Base-by-base conservation (phyloP, 352 stramenopile species). In the Globisporangium perplexum region DNA sequence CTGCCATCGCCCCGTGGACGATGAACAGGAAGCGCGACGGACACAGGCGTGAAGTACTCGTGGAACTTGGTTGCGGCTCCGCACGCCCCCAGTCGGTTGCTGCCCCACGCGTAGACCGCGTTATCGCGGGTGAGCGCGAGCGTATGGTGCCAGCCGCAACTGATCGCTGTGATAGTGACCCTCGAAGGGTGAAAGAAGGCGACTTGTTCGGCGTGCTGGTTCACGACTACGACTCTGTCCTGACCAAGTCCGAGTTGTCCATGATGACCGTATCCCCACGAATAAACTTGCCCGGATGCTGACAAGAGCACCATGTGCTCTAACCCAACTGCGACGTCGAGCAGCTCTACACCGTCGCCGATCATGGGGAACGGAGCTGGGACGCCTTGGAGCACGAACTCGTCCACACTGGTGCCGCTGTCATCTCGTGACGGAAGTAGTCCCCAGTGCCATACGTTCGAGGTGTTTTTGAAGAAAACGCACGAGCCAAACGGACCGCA, bases 31-130 rank as follows among this genome's bases (percentile, higher is more conserved):
- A 77, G 45, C 14, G 56, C n/a, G 42, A 82, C 59, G 26, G 63
- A 54, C 8, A 77, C 67, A 12, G 69, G 69, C 6, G 67, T 44
- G 39, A 67, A 72, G 36, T 82, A 82, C 15, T 72, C 63, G 30
- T 64, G 63, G 50, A 82, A 82, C 22, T 69, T 78, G 26, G 69
- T 82, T 20, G 61, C 61, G 2, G 66, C 64, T 0, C 72, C 72
- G 47, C 72, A 77, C 3, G 61, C 66, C 10, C 72, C 69, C 23
- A 63, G 53, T 7, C 39, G 43, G 45, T 82, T 82, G 48, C 55
- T 73, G 15, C 72, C 71, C 69, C 72, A 79, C 17, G 59, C 55
- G 39, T 64, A 79, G 1, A 82, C 36, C 2, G 55, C 33, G 11
- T 35, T 33, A 24, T 65, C 66, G 15, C 26, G 57, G 15, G 60